Percentiles rank a stretch among this genome's conserved stretches.
These are phyloP conservation scores for Didymella sp. DNA, from an alignment of 2,329 filamentous ascomycete genomes.

Conservation along the genomic window DNA sequence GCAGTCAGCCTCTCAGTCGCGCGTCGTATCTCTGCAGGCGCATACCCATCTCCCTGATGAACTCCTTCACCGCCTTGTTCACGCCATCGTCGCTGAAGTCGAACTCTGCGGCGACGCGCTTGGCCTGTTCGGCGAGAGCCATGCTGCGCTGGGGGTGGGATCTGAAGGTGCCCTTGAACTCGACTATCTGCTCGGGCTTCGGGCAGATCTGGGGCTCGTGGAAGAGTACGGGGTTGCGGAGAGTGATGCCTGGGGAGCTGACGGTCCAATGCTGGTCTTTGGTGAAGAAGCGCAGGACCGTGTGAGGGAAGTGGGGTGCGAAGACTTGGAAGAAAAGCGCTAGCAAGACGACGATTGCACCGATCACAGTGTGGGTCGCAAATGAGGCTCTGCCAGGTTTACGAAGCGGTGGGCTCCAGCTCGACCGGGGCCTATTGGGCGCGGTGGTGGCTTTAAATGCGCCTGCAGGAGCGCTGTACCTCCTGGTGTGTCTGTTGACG, in stretches of 20 bases:
- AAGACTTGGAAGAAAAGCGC: constrained; percentile 46
- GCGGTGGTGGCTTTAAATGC: constrained; percentile 25
- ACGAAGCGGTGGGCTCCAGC: constrained; percentile 20
- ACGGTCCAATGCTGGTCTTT: constrained; percentile 27
- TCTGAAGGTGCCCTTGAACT: constrained; percentile 46
- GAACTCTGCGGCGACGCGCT: constrained; percentile 82
- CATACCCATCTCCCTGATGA: constrained; percentile 80
- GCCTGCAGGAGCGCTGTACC: constrained; percentile 23
- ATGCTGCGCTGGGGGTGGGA: constrained; percentile 53
- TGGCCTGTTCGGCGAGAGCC: constrained; percentile 71
- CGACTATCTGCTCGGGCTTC: constrained; percentile 35
- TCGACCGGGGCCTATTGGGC: constrained; percentile 22
- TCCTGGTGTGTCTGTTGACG: constrained; percentile 23
- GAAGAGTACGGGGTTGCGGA: constrained; percentile 36
- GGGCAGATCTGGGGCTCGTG: constrained; percentile 40
- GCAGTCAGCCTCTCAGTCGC: constrained; percentile 23
- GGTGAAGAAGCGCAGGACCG: constrained; percentile 36
- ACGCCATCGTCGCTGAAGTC: constrained; percentile 81
- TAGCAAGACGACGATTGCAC: constrained; percentile 43
- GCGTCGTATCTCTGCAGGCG: constrained; percentile 15
- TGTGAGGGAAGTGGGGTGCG: constrained; percentile 47
- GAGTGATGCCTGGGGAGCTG: constrained; percentile 29
- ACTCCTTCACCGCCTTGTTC: constrained; percentile 82
- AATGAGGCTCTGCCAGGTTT: constrained; percentile 23
- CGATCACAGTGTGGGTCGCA: constrained; percentile 35